Base-by-base conservation (phyloP, 805 yeast species). In the Wickerhamomyces queroliae region DNA sequence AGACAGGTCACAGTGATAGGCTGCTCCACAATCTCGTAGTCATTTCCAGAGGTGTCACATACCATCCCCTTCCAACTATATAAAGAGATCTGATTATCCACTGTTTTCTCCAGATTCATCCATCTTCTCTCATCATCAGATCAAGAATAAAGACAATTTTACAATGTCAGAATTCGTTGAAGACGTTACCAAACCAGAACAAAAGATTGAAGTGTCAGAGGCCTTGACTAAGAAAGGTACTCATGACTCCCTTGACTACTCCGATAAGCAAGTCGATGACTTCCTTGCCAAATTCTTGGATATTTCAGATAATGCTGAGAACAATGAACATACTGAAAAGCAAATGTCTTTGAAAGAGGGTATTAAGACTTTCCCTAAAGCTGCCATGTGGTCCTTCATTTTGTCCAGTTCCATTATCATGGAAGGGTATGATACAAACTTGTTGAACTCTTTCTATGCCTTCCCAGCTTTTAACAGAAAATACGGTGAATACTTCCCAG, bases 351-450 rank as follows among this genome's bases (percentile, higher is more conserved):
- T 48, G 42, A 40, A 29, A 32, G 50, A 49, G 33, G 50, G 47
- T 20, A 11, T 49, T 7, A 43, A 39, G 26, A 45, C 46, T n/a
- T 49, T 45, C 41, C 47, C 50, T 3, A 44, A 57, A 38, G 70
- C 70, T 7, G 62, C 61, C 9, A 44, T 58, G 39, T 68, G 70
- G 70, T 61, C 70, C 15, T 42, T 64, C n/a, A 59, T 66, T 12
- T 50, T 67, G 40, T 62, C 66, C 8, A 41, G 59, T 9, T 65
- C 68, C 25, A 57, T 66, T 39, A 52, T 67, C 32, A 63, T 63
- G 69, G 70, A 65, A 43, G 72, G 71, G 37, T 66, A 62, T 48
- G 70, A 65, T 41, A 52, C 57, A 19, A 54, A 55, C 39, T 52
- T 69, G 38, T 49, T 69, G 41, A 45, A 53, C 28, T 55, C 65